Percentiles rank a stretch among this genome's conserved stretches.
These are phyloP conservation scores for Rhododendron ovatum DNA, from an alignment of 148 eudicot genomes.

Conservation along the genomic window DNA sequence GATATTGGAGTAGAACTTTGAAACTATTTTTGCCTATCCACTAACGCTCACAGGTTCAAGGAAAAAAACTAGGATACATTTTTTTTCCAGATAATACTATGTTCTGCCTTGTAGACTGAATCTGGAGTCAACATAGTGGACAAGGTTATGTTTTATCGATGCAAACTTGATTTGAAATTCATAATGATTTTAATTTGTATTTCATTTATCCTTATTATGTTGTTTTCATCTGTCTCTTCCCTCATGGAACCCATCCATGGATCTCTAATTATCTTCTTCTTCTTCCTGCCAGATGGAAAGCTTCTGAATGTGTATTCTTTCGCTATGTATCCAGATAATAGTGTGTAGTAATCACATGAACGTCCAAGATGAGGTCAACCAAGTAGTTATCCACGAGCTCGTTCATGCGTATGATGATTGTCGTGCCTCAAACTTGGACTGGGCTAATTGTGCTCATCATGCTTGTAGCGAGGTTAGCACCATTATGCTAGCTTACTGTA, in stretches of 20 bases:
- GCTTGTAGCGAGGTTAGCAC: slow-evolving; percentile 83
- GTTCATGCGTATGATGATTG: slow-evolving; percentile 97
- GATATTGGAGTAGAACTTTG: background rate
- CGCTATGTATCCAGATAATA: slow-evolving; percentile 32
- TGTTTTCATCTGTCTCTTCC: background rate
- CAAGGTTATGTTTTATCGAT: background rate
- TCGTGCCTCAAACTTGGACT: slow-evolving; percentile 77
- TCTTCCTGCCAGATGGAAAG: background rate
- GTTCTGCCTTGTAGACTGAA: background rate
- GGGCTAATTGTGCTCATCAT: slow-evolving; percentile 91
- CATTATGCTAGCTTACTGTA: background rate
- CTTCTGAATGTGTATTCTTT: background rate
- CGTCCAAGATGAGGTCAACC: slow-evolving; percentile 79
- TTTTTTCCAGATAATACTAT: background rate
- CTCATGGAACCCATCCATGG: background rate
- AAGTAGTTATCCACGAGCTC: slow-evolving; percentile 90
- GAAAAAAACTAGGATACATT: background rate
- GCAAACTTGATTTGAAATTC: background rate
- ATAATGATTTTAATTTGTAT: background rate
- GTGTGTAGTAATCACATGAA: slow-evolving; percentile 74
- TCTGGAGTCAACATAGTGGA: background rate
- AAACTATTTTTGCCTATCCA: background rate
- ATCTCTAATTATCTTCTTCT: background rate
- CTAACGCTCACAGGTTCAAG: background rate
- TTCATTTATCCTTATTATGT: background rate